Percentiles rank a stretch among this genome's conserved stretches.
These are phyloP conservation scores for Penicillium riverlandense DNA, from an alignment of 495 filamentous ascomycete species.

Conservation along the genomic window DNA sequence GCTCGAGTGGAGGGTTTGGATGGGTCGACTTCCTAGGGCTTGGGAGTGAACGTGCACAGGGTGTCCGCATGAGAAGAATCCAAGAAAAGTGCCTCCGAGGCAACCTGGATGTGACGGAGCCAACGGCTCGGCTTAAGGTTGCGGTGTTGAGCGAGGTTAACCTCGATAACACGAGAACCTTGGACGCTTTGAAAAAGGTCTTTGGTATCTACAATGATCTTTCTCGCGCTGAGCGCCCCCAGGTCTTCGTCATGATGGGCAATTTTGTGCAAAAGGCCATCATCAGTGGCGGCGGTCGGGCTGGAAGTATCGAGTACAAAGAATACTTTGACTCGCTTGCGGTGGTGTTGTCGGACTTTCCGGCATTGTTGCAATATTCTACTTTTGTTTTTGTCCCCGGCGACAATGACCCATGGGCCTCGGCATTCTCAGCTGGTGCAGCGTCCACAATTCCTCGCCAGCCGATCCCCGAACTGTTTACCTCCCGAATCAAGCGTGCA, in stretches of 20 bases:
- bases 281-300: slow-evolving; percentile 55
- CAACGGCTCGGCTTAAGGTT: slow-evolving; percentile 42
- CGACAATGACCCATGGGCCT: slow-evolving; percentile 92
- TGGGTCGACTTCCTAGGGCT: slow-evolving; percentile 95
- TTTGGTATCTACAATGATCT: slow-evolving; percentile 56
- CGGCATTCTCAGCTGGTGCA: slow-evolving; percentile 78
- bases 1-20: slow-evolving; percentile 74
- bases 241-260: slow-evolving; percentile 73
- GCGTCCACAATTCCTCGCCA: slow-evolving; percentile 66
- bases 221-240: slow-evolving; percentile 49
- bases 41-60: slow-evolving; percentile 80
- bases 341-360: slow-evolving; percentile 75
- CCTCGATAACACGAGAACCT: slow-evolving; percentile 69
- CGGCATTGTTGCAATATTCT: slow-evolving; percentile 65
- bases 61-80: slow-evolving; percentile 71
- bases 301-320: slow-evolving; percentile 84
- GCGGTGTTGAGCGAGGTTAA: slow-evolving; percentile 75
- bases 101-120: slow-evolving; percentile 17
- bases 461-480: slow-evolving; percentile 77
- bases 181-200: slow-evolving; percentile 72
- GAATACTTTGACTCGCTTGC: slow-evolving; percentile 88
- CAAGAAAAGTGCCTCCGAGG: slow-evolving; percentile 39
- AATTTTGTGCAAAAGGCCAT: slow-evolving; percentile 74
- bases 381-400: slow-evolving; percentile 91
- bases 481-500: slow-evolving; percentile 68